Evolutionary conservation across 768 basidiomycete genomes (phyloP), one percentile per base, ranked within the genome.

Genomic region (Mycena chlorophos): DNA sequence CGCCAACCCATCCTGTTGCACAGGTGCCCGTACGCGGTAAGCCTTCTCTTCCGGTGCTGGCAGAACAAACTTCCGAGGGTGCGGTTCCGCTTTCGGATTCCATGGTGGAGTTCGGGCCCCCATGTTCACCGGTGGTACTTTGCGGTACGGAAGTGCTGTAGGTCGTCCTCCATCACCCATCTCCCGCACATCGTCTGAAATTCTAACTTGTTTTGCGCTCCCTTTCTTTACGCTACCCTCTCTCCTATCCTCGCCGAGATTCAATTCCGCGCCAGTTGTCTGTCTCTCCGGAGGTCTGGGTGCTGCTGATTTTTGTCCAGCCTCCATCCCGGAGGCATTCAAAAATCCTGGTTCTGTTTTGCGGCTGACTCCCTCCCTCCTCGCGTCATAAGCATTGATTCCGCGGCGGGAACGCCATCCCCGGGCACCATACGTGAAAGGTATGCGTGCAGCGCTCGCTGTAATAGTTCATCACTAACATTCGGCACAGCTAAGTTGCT

Each of bases 201-300:
- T 46, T 46, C 45, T 23, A 12, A 46, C 45, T 4, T 46, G 45
- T 27, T 46, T 28, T 27, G 23, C 13, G 22, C 40, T 16, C 22
- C 40, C 23, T 6, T 5, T 28, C 26, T 20, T 27, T 46, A 5
- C 12, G 12, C 45, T 26, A 26, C 26, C 22, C 30, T 42, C 28
- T 51, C 49, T 48, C 39, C 45, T 25, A 46, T 46, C n/a, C 8
- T n/a, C 13, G n/a, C 23, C 27, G 12, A 8, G 20, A 46, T 46
- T 27, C 39, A 20, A 42, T 22, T 6, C 45, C 45, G 8, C 19
- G 39, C 39, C 27, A 5, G 22, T 25, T 40, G n/a, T n/a, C n/a
- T n/a, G n/a, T 47, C 56, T 47, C 56, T 57, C 56, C 43, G 38
- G 56, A 57, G 56, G 56, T 39, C 25, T 56, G 3, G 45, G 20